Conservation (phyloP, 208 protist genomes). For the Kentomonas sorsogonicus region DNA sequence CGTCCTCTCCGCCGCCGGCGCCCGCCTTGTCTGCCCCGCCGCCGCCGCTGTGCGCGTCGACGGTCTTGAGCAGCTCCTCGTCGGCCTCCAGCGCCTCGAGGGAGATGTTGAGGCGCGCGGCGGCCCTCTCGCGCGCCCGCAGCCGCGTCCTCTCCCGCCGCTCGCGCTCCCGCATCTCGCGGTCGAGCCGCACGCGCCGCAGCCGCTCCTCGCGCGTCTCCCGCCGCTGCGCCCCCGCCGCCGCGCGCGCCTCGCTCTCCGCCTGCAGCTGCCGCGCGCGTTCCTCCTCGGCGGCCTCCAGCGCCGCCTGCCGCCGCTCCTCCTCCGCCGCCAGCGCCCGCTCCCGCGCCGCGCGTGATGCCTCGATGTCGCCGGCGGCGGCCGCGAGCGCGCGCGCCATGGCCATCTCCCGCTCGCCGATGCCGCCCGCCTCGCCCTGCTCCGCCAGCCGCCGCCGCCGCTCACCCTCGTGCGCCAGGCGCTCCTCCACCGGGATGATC, state of each 20-base stretch:
- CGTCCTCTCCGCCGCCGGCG: neutral
- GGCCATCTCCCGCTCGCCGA: conserved; percentile 56
- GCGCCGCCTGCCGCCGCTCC: conserved; percentile 53
- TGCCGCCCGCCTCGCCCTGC: conserved; percentile 14
- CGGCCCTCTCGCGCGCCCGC: conserved; percentile 48
- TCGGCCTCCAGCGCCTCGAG: conserved; percentile 73
- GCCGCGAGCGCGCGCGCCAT: conserved; percentile 64
- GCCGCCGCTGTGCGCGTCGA: conserved; percentile 21
- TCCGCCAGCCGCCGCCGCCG: conserved; percentile 11
- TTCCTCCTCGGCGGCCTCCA: conserved; percentile 52
- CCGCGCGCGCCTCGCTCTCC: conserved; percentile 37
- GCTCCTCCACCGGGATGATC: conserved; percentile 71
- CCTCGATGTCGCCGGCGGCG: conserved; percentile 42
- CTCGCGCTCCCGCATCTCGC: conserved; percentile 66
- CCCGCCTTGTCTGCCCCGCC: neutral
- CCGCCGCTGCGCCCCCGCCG: conserved; percentile 18
- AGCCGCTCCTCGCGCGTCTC: conserved; percentile 73
- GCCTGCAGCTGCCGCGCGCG: conserved; percentile 58
- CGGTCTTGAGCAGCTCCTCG: conserved; percentile 40
- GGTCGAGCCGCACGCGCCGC: conserved; percentile 60
- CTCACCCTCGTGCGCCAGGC: conserved; percentile 52
- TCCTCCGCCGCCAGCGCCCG: conserved; percentile 41
- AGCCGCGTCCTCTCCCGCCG: conserved; percentile 49
- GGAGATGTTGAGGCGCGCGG: conserved; percentile 48
- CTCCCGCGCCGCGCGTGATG: conserved; percentile 42